phyloP scores from a whole-genome alignment of 2,329 filamentous ascomycete genomes.

The Myrmaecium sp. region DNA sequence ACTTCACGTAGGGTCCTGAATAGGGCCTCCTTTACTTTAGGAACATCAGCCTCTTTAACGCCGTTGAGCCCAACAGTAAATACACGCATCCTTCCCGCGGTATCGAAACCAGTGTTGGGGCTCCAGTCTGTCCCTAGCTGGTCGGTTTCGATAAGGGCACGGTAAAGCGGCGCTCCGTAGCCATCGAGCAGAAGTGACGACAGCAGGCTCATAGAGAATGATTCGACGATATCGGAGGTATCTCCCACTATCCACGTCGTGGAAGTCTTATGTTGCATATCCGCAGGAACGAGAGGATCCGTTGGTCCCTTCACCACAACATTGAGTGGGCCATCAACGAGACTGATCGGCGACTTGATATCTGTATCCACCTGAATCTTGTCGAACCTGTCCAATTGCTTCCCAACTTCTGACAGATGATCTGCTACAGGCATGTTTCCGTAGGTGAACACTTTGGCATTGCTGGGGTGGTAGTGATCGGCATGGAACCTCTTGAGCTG shows the following conservation, averaged over 20 bases:
- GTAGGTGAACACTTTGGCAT: slow-evolving; percentile 90
- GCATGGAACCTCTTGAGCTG: slow-evolving; percentile 79
- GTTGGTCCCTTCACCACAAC: slow-evolving; percentile 65
- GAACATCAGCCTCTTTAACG: slow-evolving; percentile 65
- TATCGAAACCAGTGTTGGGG: slow-evolving; percentile 84
- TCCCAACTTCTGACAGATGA: slow-evolving; percentile 64
- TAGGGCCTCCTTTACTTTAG: slow-evolving; percentile 58
- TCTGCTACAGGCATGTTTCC: slow-evolving; percentile 75
- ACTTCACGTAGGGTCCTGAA: slow-evolving; percentile 54
- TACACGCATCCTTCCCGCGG: slow-evolving; percentile 56
- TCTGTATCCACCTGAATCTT: slow-evolving; percentile 52
- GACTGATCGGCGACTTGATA: slow-evolving; percentile 58
- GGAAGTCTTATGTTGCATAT: slow-evolving; percentile 86
- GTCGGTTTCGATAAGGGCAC: slow-evolving; percentile 71
- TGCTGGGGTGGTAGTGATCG: slow-evolving; percentile 92
- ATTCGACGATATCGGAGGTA: slow-evolving; percentile 66
- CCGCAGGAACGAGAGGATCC: slow-evolving; percentile 69
- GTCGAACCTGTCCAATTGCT: slow-evolving; percentile 56
- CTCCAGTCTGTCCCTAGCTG: slow-evolving; percentile 87
- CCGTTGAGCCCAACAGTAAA: slow-evolving; percentile 86
- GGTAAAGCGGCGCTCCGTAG: slow-evolving; percentile 87
- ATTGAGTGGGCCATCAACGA: slow-evolving; percentile 47
- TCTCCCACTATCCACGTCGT: slow-evolving; percentile 85
- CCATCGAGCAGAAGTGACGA: slow-evolving; percentile 79
- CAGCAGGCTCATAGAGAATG: slow-evolving; percentile 69